phyloP scores from a whole-genome alignment of 805 yeast species.

The Hanseniaspora singularis region DNA sequence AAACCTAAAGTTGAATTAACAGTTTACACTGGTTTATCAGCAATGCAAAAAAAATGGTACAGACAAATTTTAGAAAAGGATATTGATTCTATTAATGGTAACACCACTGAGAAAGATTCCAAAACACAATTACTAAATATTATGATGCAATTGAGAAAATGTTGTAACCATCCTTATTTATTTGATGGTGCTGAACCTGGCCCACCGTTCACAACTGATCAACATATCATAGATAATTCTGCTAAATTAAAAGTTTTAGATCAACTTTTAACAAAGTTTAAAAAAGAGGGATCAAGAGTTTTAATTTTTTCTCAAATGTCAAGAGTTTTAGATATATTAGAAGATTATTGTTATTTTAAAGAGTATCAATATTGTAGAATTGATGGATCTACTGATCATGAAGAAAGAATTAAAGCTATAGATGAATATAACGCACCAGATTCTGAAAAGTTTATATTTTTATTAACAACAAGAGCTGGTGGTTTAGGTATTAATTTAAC shows the following conservation, averaged over 20 bases:
- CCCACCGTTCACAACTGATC: conserved; percentile 78
- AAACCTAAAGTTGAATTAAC: conserved; percentile 66
- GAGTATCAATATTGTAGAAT: conserved; percentile 63
- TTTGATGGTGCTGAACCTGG: conserved; percentile 88
- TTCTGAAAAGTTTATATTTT: conserved; percentile 57
- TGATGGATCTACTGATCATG: conserved; percentile 74
- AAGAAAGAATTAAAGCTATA: conserved; percentile 60
- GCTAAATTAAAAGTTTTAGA: conserved; percentile 64
- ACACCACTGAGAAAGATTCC: conserved; percentile 59
- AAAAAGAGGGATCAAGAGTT: conserved; percentile 63
- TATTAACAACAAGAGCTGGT: conserved; percentile 78
- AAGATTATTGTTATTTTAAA: conserved; percentile 65
- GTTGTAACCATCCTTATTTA: conserved; percentile 75
- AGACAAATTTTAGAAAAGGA: conserved; percentile 66
- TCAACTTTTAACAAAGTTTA: conserved; percentile 47
- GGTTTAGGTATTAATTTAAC: conserved; percentile 79
- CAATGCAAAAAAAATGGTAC: conserved; percentile 73
- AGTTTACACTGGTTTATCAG: conserved; percentile 60
- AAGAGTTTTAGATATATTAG: conserved; percentile 65
- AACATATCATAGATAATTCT: conserved; percentile 62
- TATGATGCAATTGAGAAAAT: conserved; percentile 74
- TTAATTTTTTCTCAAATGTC: conserved; percentile 77
- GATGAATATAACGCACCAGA: conserved; percentile 72
- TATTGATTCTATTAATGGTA: conserved; percentile 77
- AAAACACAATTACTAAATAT: conserved; percentile 66